Evolutionary conservation across 2,329 filamentous ascomycete species (phyloP).

Genomic region (Pestalotiopsis sp.): DNA sequence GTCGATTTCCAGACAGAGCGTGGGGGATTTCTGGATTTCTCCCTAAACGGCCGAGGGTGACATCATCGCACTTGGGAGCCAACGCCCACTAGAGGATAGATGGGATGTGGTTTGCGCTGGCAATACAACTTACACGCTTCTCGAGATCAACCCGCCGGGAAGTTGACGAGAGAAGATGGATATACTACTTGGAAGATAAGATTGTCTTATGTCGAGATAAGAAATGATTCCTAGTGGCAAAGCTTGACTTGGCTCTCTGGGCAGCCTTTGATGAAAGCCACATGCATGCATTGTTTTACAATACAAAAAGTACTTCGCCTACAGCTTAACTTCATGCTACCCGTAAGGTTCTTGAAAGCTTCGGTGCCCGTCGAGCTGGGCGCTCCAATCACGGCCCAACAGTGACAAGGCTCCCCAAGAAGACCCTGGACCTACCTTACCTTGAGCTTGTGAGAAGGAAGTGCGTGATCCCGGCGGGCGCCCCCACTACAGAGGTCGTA

Average conservation of each 20-base stretch:
- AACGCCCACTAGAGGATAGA: neutral
- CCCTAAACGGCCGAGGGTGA: conserved; percentile 1
- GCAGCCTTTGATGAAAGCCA: too few species aligned
- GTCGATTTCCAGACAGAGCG: neutral
- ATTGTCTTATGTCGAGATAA: too few species aligned
- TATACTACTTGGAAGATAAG: too few species aligned
- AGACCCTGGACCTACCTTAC: conserved; percentile 3
- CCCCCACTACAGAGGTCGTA: neutral
- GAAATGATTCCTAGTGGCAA: too few species aligned
- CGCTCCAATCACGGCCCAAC: neutral
- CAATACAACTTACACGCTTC: too few species aligned
- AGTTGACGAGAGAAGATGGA: too few species aligned
- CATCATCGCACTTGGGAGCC: neutral
- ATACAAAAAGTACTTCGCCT: too few species aligned
- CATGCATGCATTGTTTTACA: neutral
- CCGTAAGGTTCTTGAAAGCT: neutral
- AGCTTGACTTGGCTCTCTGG: too few species aligned
- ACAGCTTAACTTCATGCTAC: too few species aligned
- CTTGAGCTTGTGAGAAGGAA: neutral
- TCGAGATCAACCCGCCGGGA: too few species aligned
- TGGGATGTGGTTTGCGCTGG: too few species aligned
- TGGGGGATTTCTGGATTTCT: neutral
- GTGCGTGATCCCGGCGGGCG: too few species aligned
- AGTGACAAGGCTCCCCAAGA: neutral
- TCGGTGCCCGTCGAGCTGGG: neutral